Percentiles rank a stretch among this genome's conserved stretches.
These are phyloP conservation scores for Triticum dicoccoides DNA, from an alignment of 176 grass and related monocot species.

Conservation along the genomic window DNA sequence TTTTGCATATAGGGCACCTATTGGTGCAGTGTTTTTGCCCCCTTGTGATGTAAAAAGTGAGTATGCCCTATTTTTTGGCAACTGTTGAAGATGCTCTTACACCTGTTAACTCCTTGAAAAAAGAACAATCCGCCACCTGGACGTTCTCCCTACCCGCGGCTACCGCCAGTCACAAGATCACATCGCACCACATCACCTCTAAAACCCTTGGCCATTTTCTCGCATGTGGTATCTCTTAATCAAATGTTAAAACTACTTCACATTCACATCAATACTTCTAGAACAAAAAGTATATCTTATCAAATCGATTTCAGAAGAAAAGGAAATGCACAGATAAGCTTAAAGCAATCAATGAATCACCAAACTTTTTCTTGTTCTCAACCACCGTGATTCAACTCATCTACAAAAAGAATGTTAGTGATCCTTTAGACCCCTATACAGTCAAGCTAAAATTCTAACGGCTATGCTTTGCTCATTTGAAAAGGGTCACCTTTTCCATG, in stretches of 20 bases:
- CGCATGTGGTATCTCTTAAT: background rate
- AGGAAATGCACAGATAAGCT: background rate
- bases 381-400: background rate
- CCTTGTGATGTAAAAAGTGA: no score
- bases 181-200: no score
- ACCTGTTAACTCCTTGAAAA: no score
- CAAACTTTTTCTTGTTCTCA: background rate
- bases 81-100: no score
- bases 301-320: background rate
- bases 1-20: no score
- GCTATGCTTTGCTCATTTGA: background rate
- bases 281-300: background rate
- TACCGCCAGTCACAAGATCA: no score
- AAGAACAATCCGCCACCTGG: no score
- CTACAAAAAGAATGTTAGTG: constrained; percentile 18
- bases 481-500: constrained; percentile 5
- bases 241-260: background rate
- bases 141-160: no score
- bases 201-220: no score
- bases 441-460: constrained; percentile 14
- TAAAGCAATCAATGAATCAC: background rate
- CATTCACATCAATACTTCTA: background rate
- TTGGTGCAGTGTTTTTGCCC: no score
- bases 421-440: constrained; percentile 19
- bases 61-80: no score